Evolutionary conservation across 371 early-diverging fungal genomes (phyloP), one percentile per base, ranked within the genome.

Genomic region (Mortierella sp.): DNA sequence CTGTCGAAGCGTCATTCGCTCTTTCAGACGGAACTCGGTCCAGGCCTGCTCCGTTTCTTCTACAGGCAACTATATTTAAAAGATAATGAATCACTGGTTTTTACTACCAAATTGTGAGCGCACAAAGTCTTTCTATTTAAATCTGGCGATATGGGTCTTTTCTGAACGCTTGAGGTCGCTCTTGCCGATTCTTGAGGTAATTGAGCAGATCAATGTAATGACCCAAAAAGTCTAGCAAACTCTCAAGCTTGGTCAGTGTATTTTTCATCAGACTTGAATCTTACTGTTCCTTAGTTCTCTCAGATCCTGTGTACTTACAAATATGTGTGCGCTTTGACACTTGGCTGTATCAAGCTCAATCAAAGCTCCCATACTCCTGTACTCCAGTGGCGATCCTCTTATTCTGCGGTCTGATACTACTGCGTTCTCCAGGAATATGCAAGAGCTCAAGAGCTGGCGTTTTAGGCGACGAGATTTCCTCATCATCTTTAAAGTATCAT

Each of bases 151-250:
- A 36, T 28, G 90, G 77, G 21, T 85, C 83, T 10, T 84, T 67
- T 67, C 91, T 89, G 77, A 95, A 89, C n/a, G 73, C 72, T 4
- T 83, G 83, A 16, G 88, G 70, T 7, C 96, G 88, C 24, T 76
- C 66, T 43, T 88, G 85, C 1, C 95, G 86, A 36, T 90, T 77
- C 74, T 92, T 86, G 28, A 95, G 84, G 69, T 94, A 95, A 32
- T 87, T 87, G 33, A 94, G 84, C 11, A 94, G 87, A 73, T 92
- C 92, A 66, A 88, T 90, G 80, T 96, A 95, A 75, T 94, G 88
- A 69, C 93, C 95, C 33, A 94, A 76, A 74, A 96, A 94, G 75
- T 90, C 91, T 91, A 70, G 40, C n/a, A 40, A 33, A 3, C 6
- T 53, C 10, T 7, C 21, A 24, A 24, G 4, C 6, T 24, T 22